Base-by-base conservation (phyloP, 139 green algal species). In the Zygnema circumcarinatum region DNA sequence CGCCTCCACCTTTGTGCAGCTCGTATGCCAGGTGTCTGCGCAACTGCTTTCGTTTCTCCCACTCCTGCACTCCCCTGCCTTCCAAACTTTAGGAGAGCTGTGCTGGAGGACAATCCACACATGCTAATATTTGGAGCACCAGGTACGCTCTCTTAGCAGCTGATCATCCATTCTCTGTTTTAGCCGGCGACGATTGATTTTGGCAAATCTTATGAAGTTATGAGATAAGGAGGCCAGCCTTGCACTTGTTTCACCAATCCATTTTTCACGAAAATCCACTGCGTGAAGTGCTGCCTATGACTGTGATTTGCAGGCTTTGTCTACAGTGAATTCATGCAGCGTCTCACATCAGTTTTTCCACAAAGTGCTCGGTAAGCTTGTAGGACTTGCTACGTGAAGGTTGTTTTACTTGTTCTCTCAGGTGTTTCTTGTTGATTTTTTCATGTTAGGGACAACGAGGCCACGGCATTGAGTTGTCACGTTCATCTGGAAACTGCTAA, bases 11-110 rank as follows among this genome's bases (percentile, higher is more conserved):
- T 83, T 3, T 83, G 75, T 53, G 7, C 53, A 35, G 75, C 75
- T 16, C 75, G 53, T 25, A 68, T 83, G 75, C 75, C 75, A 53
- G 75, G 75, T 83, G 75, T 83, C 75, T 22, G 33, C 3, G 75
- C 75, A 21, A 83, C 75, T 20, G 33, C 75, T 2, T 83, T 83
- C 38, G 2, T 72, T 25, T 21, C 32, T 33, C 39, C 75, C 21
- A 21, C n/a, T 16, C 31, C 75, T 47, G 20, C 31, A 21, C 75
- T 83, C 21, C 75, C 75, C 39, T 38, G 53, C 7, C 32, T 83
- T 20, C 75, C 75, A 3, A 7, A 83, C 11, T 72, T 83, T 16
- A 25, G 3, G 75, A 53, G 75, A 33, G 75, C 75, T 38, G 75
- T 83, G 21, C 36, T 83, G 20, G 75, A 53, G 29, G n/a, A 39